These are phyloP conservation scores for Ziziphus jujuba DNA, from an alignment of 306 rosid species.

Conservation along the genomic window DNA sequence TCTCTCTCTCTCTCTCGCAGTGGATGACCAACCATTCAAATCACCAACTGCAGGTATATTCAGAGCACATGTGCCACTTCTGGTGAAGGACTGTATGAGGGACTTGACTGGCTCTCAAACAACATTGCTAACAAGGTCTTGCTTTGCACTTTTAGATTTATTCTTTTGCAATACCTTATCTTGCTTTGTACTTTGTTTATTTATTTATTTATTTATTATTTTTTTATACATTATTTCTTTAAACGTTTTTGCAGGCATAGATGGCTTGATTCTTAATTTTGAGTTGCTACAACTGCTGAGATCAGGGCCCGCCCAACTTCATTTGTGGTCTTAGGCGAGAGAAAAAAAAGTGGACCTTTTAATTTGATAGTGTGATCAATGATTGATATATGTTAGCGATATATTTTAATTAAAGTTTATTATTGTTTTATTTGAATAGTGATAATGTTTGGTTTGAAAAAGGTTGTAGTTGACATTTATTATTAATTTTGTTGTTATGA, in stretches of 20 bases:
- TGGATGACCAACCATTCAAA: slow-evolving; percentile 1
- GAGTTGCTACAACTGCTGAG: slow-evolving; percentile 24
- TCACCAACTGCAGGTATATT: slow-evolving; percentile 55
- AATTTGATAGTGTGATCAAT: too few species aligned
- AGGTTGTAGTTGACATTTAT: too few species aligned
- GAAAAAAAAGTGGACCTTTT: too few species aligned
- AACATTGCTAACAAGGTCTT: slow-evolving; percentile 73
- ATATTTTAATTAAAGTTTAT: too few species aligned
- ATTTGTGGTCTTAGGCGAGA: too few species aligned
- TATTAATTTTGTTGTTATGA: too few species aligned
- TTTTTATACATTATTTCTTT: slow-evolving; percentile 1
- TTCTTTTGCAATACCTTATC: not conserved
- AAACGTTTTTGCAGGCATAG: slow-evolving; percentile 57
- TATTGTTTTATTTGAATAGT: too few species aligned
- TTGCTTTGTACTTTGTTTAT: not conserved
- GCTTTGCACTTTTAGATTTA: slow-evolving; percentile 6
- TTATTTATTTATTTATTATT: not conserved
- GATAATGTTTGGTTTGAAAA: too few species aligned
- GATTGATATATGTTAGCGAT: too few species aligned
- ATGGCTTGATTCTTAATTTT: slow-evolving; percentile 19
- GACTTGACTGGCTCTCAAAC: slow-evolving; percentile 89
- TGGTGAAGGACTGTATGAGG: slow-evolving; percentile 88
- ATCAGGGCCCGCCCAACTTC: too few species aligned
- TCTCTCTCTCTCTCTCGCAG: not conserved
- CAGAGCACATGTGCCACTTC: slow-evolving; percentile 92